Base-by-base conservation (phyloP, 148 eudicot genomes). In the Amaranthus cruentus region DNA sequence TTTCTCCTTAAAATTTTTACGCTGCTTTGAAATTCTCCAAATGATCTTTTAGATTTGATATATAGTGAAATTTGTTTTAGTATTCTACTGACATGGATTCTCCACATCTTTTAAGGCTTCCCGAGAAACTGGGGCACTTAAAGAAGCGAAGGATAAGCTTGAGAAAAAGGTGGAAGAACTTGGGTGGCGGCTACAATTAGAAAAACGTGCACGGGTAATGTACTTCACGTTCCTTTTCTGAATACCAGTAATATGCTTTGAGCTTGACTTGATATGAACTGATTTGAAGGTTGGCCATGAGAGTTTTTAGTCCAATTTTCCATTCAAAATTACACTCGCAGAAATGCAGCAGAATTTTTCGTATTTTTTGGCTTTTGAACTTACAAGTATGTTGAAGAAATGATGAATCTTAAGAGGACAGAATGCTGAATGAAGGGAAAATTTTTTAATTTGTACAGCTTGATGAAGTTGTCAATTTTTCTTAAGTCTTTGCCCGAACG, bases 81-180 rank as follows among this genome's bases (percentile, higher is more conserved):
- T 21, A 55, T 28, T 15, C 62, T 72, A 12, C 53, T 80, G 59
- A 76, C 72, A 55, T 71, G 72, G 66, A 73, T 77, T 72, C 47
- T 46, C 66, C 5, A 21, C 42, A 51, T 67, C 57, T 60, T 81
- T 73, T 75, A 73, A 94, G 97, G 97, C 91, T 78, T 82, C 96
- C 57, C 85, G 80, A 81, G 96, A 90, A 91, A 85, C 92, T 55
- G 96, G 92, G 64, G 89, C 96, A 62, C 87, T 91, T 55, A 84
- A 87, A 87, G 91, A 87, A 86, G 91, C 91, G 61, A 91, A 91
- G 78, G 90, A 87, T 83, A 88, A 87, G 71, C 93, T 95, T 75
- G 98, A 95, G 81, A 95, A 91, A 76, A 84, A 82, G 66, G 92
- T 90, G 70, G 94, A 95, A 84, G 99, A 95, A 66, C 91, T 91